Evolutionary conservation across 768 basidiomycete species (phyloP).

Genomic region (Floccularia luteovirens): DNA sequence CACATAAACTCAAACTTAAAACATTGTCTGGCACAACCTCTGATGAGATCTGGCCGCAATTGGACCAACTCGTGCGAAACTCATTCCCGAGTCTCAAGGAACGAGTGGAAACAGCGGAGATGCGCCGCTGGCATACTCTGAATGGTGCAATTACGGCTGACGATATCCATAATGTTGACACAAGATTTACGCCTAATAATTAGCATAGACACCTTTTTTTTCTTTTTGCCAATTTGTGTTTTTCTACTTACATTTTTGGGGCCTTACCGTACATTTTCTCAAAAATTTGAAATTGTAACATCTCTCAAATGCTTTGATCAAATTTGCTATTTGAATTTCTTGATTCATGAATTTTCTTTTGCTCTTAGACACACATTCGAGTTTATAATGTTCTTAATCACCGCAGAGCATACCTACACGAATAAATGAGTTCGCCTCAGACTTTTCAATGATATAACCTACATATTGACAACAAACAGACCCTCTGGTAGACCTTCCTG

Average conservation of each 20-base stretch:
- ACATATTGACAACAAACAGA: conserved; percentile 86
- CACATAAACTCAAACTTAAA: conserved; percentile 41
- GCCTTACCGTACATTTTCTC: no score
- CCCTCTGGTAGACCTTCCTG: conserved; percentile 82
- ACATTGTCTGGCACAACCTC: conserved; percentile 69
- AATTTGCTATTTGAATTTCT: no score
- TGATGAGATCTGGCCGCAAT: conserved; percentile 85
- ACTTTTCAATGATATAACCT: neutral
- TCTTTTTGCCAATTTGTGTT: neutral
- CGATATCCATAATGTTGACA: conserved; percentile 9
- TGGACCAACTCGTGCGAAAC: conserved; percentile 53
- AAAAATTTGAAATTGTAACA: no score
- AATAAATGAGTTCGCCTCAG: conserved; percentile 3
- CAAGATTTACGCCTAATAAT: neutral
- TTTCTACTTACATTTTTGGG: conserved; percentile 5
- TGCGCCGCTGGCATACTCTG: conserved; percentile 41
- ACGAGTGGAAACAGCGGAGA: conserved; percentile 30
- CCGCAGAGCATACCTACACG: conserved; percentile 50
- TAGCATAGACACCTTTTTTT: conserved; percentile 6
- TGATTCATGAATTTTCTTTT: no score
- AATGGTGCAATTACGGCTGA: conserved; percentile 42
- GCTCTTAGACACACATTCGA: no score
- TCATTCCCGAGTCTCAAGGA: conserved; percentile 55
- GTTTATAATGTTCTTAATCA: no score
- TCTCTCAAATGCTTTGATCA: no score